Base-by-base conservation (phyloP, 2,329 filamentous ascomycete species). In the Epichloe gansuensis region DNA sequence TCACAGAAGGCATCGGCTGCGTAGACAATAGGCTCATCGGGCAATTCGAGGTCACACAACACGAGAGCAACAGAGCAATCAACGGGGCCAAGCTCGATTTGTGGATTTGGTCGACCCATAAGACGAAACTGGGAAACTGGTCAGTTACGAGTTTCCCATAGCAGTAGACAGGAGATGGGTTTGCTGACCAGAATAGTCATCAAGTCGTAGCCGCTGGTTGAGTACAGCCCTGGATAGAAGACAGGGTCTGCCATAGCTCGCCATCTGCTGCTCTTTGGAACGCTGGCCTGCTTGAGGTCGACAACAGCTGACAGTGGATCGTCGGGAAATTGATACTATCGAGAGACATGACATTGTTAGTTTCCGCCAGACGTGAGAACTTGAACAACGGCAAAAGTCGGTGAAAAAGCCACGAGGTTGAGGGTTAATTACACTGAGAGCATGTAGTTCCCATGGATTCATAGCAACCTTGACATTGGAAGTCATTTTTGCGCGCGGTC, bases 51-150 rank as follows among this genome's bases (percentile, higher is more conserved):
- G 65, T 94, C 87, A 67, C 87, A 93, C 41, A 95, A 77, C 17
- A 91, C 78, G 56, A 95, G 82, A 2, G 89, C 85, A 62, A 88
- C 93, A 2, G 88, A 93, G 58, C 87, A 74, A 66, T 95, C 89
- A 36, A 95, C 82, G 0, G 87, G 78, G 6, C 89, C 89, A 42
- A 95, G 82, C 47, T 89, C 78, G 59, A 95, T 82, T 58, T 84
- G 76, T 1, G 88, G 87, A 54, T 88, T 82, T 15, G 82, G 80
- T 53, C 88, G 76, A 17, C 77, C 78, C 38, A 82, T 80, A 25
- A 94, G 81, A 47, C 82, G 78, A 66, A 74, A 63, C 74, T 77
- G 53, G 5, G 4, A 38, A 7, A 47, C 35, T 39, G 42, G 41
- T 48, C 25, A 53, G 50, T 25, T 17, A 31, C 23, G 13, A 27